These are phyloP conservation scores for Chalciporus piperatus DNA, from an alignment of 768 basidiomycete species.

Conservation along the genomic window DNA sequence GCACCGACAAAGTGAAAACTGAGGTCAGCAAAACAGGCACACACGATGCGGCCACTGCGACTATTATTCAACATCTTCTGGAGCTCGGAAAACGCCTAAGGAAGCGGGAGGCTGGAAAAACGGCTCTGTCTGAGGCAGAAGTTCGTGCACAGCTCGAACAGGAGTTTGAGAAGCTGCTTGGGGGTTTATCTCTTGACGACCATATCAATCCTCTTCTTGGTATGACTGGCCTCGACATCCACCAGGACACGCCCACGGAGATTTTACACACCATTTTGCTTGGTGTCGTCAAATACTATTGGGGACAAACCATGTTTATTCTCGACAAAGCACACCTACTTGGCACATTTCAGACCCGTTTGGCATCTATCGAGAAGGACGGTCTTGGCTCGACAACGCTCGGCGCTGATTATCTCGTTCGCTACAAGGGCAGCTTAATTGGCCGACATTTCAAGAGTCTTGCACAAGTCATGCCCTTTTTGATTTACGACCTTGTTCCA, in stretches of 20 bases:
- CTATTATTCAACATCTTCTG: slow-evolving; percentile 29
- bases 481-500: slow-evolving; percentile 32
- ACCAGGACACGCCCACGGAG: slow-evolving; percentile 33
- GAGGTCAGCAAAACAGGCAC: slow-evolving; percentile 36
- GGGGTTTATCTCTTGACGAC: slow-evolving; percentile 4
- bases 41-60: slow-evolving; percentile 29
- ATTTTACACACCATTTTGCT: slow-evolving; percentile 34
- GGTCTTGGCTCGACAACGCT: no score
- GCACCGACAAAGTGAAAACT: slow-evolving; percentile 8
- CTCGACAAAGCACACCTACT: slow-evolving; percentile 22
- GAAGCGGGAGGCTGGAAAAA: slow-evolving; percentile 1
- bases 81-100: slow-evolving; percentile 24
- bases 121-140: slow-evolving; percentile 1
- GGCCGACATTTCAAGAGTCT: slow-evolving; percentile 34
- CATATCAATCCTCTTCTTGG: slow-evolving; percentile 14
- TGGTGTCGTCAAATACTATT: slow-evolving; percentile 35
- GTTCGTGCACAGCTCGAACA: background rate
- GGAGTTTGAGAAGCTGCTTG: slow-evolving; percentile 3
- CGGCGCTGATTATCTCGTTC: slow-evolving; percentile 32
- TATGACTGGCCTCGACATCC: slow-evolving; percentile 15
- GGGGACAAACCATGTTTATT: slow-evolving; percentile 17
- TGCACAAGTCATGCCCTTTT: slow-evolving; percentile 29
- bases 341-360: slow-evolving; percentile 18
- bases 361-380: slow-evolving; percentile 8
- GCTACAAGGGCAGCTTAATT: slow-evolving; percentile 31